Base-by-base conservation (phyloP, 176 grass and related monocot species). In the Melocanna baccifera region DNA sequence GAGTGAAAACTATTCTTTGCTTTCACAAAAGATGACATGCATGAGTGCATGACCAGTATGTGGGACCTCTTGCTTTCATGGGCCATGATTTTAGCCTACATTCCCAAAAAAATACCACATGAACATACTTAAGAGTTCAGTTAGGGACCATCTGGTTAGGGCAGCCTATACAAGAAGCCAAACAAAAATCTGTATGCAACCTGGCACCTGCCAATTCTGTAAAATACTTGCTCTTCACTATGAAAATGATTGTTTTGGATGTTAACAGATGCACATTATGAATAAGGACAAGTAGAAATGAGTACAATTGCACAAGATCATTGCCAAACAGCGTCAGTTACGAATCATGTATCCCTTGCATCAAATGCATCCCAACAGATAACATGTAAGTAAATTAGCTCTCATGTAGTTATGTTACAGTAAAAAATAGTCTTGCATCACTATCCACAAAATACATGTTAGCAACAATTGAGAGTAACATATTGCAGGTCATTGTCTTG, bases 271-370 rank as follows among this genome's bases (percentile, higher is more conserved):
- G 20, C 46, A 66, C 25, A 45, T 0, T 45, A 71, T 78, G 73
- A 73, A 73, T 36, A 79, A 78, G 46, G 87, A 79, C 43, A 64
- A 29, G 29, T 71, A 52, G 23, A 83, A 88, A 83, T 88, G 73
- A 88, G 73, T 56, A 83, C 80, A 34, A 15, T 67, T 67, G 3
- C 46, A 64, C 43, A 72, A 14, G 43, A 88, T 83, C 65, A 88
- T 78, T 77, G 64, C 1, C 12, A 77, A 69, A 83, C 65, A 83
- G n/a, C n/a, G 68, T 58, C 53, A 62, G 7, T 46, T 46, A 62
- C 9, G 39, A 62, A 73, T 83, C 40, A 83, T 73, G 67, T n/a
- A 69, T 82, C 67, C 37, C 41, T 83, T 30, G 22, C 66, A 82
- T 59, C 53, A 72, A 83, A 83, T 70, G 72, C 53, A 83, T 42